Conservation (phyloP, 352 stramenopile species). For the Phytopythium sindhum region DNA sequence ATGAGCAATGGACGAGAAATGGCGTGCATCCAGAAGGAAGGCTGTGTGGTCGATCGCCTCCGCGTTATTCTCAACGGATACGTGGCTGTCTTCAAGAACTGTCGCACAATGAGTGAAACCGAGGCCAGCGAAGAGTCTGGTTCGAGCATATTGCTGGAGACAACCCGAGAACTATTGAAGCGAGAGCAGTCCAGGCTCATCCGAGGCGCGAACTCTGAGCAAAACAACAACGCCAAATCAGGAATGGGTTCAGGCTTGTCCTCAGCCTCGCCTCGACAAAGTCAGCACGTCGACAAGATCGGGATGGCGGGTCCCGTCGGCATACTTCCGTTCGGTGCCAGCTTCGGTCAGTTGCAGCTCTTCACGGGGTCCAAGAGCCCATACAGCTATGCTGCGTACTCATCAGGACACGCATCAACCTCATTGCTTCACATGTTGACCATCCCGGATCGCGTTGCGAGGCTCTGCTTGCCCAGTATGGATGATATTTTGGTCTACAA, state of each 20-base stretch:
- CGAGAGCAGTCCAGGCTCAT: conserved; percentile 33
- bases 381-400: conserved; percentile 37
- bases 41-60: conserved; percentile 20
- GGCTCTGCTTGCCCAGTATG: conserved; percentile 22
- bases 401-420: conserved; percentile 4
- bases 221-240: neutral
- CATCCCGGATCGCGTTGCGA: conserved; percentile 24
- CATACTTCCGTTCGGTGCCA: conserved; percentile 28
- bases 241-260: neutral
- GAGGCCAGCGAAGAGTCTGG: neutral
- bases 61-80: conserved; percentile 40
- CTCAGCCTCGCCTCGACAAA: neutral
- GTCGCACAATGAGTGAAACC: neutral
- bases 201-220: conserved; percentile 4
- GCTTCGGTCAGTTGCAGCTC: conserved; percentile 42
- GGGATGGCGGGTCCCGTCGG: conserved; percentile 27
- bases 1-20: conserved; percentile 17
- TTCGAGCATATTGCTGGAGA: conserved; percentile 9
- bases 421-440: conserved; percentile 20
- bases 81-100: conserved; percentile 39
- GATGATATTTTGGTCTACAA: conserved; percentile 42
- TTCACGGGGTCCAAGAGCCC: conserved; percentile 30
- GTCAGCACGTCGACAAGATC: neutral
- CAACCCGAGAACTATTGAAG: conserved; percentile 13
- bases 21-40: conserved; percentile 40